Conservation (phyloP, 1,284 basidiomycete genomes). For the Sanghuangporus sanghuang region DNA sequence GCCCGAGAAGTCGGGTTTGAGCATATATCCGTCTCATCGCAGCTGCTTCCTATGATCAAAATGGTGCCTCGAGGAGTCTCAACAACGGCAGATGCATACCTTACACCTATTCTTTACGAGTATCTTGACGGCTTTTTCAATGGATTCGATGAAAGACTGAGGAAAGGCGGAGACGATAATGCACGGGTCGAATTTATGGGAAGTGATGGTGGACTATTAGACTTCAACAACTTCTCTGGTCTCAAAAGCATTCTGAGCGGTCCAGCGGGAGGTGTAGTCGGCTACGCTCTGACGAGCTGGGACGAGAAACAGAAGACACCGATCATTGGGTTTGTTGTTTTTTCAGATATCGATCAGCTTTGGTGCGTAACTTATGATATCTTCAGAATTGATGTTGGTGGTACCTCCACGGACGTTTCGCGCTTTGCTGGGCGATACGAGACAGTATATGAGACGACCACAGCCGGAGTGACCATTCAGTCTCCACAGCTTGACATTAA, state of each 20-base stretch:
- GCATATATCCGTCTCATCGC: slow-evolving; percentile 85
- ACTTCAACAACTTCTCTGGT: slow-evolving; percentile 82
- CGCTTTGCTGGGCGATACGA: slow-evolving; percentile 85
- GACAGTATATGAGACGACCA: slow-evolving; percentile 86
- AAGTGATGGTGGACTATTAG: slow-evolving; percentile 83
- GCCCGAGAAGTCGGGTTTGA: slow-evolving; percentile 79
- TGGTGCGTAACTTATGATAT: neutral
- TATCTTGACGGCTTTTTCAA: slow-evolving; percentile 93
- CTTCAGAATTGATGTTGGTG: slow-evolving; percentile 70
- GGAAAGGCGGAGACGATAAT: slow-evolving; percentile 28
- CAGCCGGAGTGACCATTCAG: slow-evolving; percentile 86
- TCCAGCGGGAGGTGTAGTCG: slow-evolving; percentile 86
- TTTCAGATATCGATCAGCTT: neutral
- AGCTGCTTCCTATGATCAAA: slow-evolving; percentile 91
- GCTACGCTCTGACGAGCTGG: slow-evolving; percentile 82
- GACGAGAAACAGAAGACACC: slow-evolving; percentile 60
- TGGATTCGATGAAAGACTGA: slow-evolving; percentile 77
- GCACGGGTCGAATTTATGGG: slow-evolving; percentile 81
- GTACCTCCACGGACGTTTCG: slow-evolving; percentile 89
- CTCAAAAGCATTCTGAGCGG: slow-evolving; percentile 86
- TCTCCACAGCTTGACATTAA: slow-evolving; percentile 87
- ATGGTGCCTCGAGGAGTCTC: slow-evolving; percentile 92
- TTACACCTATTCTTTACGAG: slow-evolving; percentile 82
- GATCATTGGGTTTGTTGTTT: slow-evolving; percentile 62
- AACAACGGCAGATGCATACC: slow-evolving; percentile 93